Evolutionary conservation across 2,329 filamentous ascomycete species (phyloP).

Genomic region (Dryadomyces quercus-mongolicae): DNA sequence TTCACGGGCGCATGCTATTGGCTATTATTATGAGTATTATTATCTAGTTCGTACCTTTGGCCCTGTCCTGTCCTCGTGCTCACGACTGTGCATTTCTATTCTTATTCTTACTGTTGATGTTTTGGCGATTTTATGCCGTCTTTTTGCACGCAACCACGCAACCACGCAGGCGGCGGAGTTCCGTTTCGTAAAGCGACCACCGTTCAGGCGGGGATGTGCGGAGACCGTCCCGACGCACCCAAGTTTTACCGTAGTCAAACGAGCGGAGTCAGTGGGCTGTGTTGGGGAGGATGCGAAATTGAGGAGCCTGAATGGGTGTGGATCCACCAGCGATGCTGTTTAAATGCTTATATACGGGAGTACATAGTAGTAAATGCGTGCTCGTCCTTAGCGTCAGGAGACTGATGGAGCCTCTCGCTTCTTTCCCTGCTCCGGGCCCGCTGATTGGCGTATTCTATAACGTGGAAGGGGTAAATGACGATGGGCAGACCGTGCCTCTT

Average conservation of each 20-base stretch:
- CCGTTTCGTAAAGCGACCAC: neutral
- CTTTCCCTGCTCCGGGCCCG: neutral
- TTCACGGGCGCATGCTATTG: too few species aligned
- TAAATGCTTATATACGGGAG: neutral
- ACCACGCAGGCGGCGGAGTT: too few species aligned
- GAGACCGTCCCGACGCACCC: neutral
- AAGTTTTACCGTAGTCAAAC: neutral
- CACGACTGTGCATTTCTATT: too few species aligned
- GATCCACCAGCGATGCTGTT: neutral
- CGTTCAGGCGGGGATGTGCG: constrained; percentile 1
- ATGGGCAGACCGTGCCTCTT: too few species aligned
- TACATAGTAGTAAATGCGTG: neutral
- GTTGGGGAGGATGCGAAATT: neutral
- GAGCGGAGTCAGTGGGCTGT: neutral
- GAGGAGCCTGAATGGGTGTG: neutral
- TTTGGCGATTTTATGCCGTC: too few species aligned
- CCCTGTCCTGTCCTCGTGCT: neutral
- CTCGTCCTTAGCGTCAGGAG: neutral
- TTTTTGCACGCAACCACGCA: too few species aligned
- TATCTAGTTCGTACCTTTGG: too few species aligned
- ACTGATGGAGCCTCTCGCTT: neutral
- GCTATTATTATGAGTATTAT: too few species aligned
- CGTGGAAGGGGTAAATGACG: neutral
- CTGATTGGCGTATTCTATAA: neutral
- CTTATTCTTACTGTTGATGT: too few species aligned